Evolutionary conservation across 345 rosid genomes (phyloP), one percentile per base, ranked within the genome.

Genomic region (Cardamine resedifolia): DNA sequence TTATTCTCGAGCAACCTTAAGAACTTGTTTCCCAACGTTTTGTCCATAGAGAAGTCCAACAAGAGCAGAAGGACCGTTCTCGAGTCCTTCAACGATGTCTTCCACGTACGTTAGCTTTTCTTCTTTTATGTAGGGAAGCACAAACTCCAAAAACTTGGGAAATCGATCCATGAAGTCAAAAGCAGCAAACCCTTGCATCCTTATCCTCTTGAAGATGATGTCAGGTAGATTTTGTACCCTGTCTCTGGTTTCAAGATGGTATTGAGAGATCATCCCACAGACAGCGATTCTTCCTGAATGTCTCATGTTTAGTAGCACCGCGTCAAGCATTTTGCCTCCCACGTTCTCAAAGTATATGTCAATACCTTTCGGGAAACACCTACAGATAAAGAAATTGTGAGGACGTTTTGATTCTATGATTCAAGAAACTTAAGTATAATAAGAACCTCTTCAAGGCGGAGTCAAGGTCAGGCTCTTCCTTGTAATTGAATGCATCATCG

Each of bases 401-500:
- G 7, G 12, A 49, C 1, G 0, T 10, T 47, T 10, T 50, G 58
- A 8, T 9, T 31, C 3, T 34, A 9, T 49, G 59, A n/a, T 50
- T 23, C 34, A 66, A 34, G 34, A 51, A 51, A 23, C 7, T 15
- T 4, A 33, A 27, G 14, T 21, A 34, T 0, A 50, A n/a, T 55
- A 10, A 23, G 8, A 23, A 73, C 78, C 78, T 74, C 72, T 84
- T 82, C 24, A 85, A 56, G 16, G 85, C 77, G 2, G 83, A 72
- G n/a, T 74, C 63, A 47, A 83, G 58, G 58, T 85, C 82, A 21
- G 56, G 58, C 58, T 81, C 87, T 45, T 87, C 84, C 66, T 81
- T 85, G 44, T 85, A 83, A 41, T 85, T 85, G 77, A 85, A 87
- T 49, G 91, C 91, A 11, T 81, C 85, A 14, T 87, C 81, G 30